Base-by-base conservation (phyloP, 139 green algal genomes). In the Tetraselmis chui region DNA sequence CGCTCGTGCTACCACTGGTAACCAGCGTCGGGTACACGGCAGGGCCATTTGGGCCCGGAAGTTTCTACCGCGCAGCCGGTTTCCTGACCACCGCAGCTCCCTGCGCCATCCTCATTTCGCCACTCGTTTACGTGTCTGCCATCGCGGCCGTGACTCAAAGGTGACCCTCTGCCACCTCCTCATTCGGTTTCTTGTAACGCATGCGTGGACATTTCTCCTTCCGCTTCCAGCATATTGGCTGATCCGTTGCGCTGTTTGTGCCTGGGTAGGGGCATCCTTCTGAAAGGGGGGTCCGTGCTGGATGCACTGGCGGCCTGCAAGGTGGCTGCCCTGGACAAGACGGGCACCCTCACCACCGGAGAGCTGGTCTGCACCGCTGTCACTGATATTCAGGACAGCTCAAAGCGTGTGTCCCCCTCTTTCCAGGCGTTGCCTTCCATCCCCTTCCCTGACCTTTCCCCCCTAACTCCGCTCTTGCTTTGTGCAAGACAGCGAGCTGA, bases 271-370 rank as follows among this genome's bases (percentile, higher is more conserved):
- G 90, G 90, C 59, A 86, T 97, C 32, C 84, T 98, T 28, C 82
- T 98, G 26, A 93, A 92, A 81, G 90, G 89, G 23, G 91, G 90
- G 1, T 82, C 83, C 0, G 91, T 95, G 23, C 83, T 98, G 75
- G 94, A 98, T 78, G 91, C 89, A 0, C 87, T 97, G 76, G 79
- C 80, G 1, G 58, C 28, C 2, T 93, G 86, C 84, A 80, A 25
- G 11, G 90, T 87, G 0, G 83, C 96, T 0, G 94, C 92, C 0
- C 89, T 98, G 31, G 94, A 98, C 87, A 98, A 98, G 87, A 97
- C 94, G 27, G 92, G 92, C 79, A 98, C 94, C 30, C 88, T 97
- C 29, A 97, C 94, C n/a, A 93, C 87, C 0, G 94, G 94, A 30
- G 79, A 82, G 1, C 86, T 97, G 1, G 83, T 83, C 28, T 88